Conservation (phyloP, 2,329 filamentous ascomycete species). For the Hymenoscyphus occultus region DNA sequence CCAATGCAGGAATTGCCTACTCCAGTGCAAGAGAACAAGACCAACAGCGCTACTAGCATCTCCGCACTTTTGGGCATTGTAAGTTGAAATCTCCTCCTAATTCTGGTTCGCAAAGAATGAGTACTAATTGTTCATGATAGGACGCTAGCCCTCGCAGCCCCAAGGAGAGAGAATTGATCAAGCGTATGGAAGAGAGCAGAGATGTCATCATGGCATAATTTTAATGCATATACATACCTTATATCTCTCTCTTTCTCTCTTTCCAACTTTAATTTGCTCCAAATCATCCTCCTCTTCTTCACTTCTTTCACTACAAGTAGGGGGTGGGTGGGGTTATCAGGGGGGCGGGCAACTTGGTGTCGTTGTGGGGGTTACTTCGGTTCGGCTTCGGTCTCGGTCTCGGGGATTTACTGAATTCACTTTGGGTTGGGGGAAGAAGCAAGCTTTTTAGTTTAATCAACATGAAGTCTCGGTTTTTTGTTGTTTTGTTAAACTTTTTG, state of each 20-base stretch:
- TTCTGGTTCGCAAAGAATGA: neutral
- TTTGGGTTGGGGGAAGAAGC: neutral
- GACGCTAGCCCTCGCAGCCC: constrained; percentile 57
- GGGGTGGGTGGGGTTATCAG: neutral
- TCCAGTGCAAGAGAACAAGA: constrained; percentile 45
- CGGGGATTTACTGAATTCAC: neutral
- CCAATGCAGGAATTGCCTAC: constrained; percentile 50
- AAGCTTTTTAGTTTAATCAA: constrained; percentile 1
- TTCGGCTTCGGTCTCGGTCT: neutral
- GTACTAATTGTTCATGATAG: constrained; percentile 13
- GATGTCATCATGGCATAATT: constrained; percentile 28
- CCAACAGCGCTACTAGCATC: constrained; percentile 49
- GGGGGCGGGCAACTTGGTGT: neutral
- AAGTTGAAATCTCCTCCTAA: constrained; percentile 14
- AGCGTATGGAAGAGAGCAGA: constrained; percentile 50
- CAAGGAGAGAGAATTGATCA: constrained; percentile 55
- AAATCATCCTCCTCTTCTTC: neutral
- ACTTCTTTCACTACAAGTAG: neutral
- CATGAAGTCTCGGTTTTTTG: neutral
- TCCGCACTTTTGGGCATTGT: constrained; percentile 58
- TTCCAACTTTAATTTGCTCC: neutral
- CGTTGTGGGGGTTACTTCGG: neutral
- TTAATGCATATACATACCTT: neutral
- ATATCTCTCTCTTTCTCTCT: neutral
- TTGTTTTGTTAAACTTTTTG: neutral